Evolutionary conservation across 2,329 filamentous ascomycete species (phyloP), one percentile per base, ranked within the genome.

Genomic region (Aspergillus alliaceus): DNA sequence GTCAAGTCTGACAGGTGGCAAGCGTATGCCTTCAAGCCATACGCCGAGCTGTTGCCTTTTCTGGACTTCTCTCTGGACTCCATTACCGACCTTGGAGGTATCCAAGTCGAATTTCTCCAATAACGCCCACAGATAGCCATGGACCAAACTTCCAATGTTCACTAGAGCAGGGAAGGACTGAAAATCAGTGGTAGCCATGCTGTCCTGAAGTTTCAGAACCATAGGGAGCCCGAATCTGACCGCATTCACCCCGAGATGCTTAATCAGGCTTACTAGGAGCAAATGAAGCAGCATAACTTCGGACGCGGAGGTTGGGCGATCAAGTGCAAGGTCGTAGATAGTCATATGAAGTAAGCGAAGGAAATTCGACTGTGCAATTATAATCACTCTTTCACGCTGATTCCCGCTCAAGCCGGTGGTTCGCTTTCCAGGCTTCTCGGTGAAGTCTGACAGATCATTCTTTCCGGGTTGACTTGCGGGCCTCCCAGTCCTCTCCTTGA

Each of bases 151-250:
- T 29, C 90, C 91, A 42, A 96, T 80, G 42, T 90, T 88, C 37
- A 96, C 84, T 69, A 93, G 95, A 29, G 88, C 84, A 40, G 85
- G 73, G 0, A 89, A 86, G 1, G 61, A 61, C 27, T 72, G 46
- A 15, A 62, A 60, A 7, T 69, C 62, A 18, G 62, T 66, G 9
- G 69, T 73, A 5, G 69, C 63, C 49, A 95, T 89, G 61, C 95
- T 91, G 67, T 96, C 91, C 72, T 97, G 93, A 1, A 98, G 82
- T 46, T 89, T 85, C 72, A 96, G 86, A 11, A 96, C 83, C 92
- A 97, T 96, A 2, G 93, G 91, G 35, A 97, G 75, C 0, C 92
- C 91, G 66, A 85, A 89, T 57, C 88, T 84, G 5, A 84, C 84
- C 15, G 91, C 89, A 70, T 97, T 96, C 51, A 96, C 86, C 4